These are phyloP conservation scores for Agapanthus africanus DNA, from an alignment of 106 monocot species.

Conservation along the genomic window DNA sequence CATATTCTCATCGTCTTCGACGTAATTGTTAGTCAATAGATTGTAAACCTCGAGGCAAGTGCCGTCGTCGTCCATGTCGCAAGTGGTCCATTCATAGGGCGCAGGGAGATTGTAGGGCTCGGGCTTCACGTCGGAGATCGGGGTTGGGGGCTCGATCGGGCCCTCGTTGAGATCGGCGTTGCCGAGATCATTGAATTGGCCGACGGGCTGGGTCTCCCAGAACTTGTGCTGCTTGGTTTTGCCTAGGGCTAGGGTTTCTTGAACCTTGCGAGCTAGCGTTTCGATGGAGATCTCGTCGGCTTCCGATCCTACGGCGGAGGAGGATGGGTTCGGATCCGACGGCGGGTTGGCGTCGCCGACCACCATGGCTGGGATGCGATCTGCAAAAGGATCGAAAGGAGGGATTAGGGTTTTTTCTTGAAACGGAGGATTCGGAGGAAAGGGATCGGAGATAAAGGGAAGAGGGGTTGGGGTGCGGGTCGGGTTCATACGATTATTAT, in stretches of 20 bases:
- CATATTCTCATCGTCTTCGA: slow-evolving; percentile 94
- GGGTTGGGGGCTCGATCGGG: slow-evolving; percentile 56
- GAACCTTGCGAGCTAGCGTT: slow-evolving; percentile 43
- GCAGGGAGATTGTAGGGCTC: slow-evolving; percentile 74
- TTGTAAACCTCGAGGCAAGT: slow-evolving; percentile 59
- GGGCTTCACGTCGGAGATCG: slow-evolving; percentile 47
- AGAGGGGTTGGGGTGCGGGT: too few relatives aligned
- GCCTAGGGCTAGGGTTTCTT: slow-evolving; percentile 43
- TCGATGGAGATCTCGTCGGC: background rate
- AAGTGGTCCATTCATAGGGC: slow-evolving; percentile 70
- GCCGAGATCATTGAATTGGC: slow-evolving; percentile 63
- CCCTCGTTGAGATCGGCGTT: slow-evolving; percentile 49
- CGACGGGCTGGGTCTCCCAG: slow-evolving; percentile 90
- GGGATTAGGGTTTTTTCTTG: too few relatives aligned
- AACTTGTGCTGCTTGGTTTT: slow-evolving; percentile 40
- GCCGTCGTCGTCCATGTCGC: slow-evolving; percentile 57
- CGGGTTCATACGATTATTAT: too few relatives aligned
- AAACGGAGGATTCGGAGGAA: too few relatives aligned
- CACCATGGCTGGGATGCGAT: background rate
- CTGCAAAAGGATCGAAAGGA: too few relatives aligned
- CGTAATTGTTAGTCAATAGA: slow-evolving; percentile 72
- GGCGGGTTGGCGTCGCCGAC: too few relatives aligned
- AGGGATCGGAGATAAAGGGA: too few relatives aligned
- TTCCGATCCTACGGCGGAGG: background rate
- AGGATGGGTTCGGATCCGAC: background rate